Evolutionary conservation across 2,329 filamentous ascomycete genomes (phyloP).

Genomic region (Colletotrichum karsti): DNA sequence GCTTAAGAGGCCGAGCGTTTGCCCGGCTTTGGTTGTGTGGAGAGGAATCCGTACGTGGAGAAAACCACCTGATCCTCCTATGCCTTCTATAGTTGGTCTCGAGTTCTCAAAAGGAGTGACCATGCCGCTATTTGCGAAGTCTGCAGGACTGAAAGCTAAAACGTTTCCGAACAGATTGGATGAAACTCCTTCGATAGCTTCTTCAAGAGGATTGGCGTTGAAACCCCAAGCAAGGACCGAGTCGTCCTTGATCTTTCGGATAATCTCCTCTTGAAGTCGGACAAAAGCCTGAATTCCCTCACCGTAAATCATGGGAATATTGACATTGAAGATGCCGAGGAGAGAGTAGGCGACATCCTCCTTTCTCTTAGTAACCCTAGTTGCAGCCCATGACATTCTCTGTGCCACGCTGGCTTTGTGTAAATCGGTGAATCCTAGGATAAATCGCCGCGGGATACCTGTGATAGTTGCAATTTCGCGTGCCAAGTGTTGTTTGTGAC

Average conservation of each 20-base stretch:
- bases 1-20: neutral
- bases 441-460: neutral
- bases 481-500: neutral
- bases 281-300: neutral
- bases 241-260: neutral
- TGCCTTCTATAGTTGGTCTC: neutral
- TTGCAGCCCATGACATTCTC: neutral
- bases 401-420: neutral
- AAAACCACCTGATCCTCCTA: neutral
- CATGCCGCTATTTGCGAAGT: neutral
- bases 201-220: neutral
- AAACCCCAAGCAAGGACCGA: neutral
- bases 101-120: neutral
- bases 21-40: neutral
- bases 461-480: neutral
- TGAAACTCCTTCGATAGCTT: neutral
- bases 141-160: neutral
- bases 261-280: neutral
- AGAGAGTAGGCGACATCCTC: too few species aligned
- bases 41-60: neutral
- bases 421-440: neutral
- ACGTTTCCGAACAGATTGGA: neutral
- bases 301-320: neutral
- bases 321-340: neutral
- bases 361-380: neutral